Evolutionary conservation across 139 green algal genomes (phyloP).

Genomic region (Closterium sp.): DNA sequence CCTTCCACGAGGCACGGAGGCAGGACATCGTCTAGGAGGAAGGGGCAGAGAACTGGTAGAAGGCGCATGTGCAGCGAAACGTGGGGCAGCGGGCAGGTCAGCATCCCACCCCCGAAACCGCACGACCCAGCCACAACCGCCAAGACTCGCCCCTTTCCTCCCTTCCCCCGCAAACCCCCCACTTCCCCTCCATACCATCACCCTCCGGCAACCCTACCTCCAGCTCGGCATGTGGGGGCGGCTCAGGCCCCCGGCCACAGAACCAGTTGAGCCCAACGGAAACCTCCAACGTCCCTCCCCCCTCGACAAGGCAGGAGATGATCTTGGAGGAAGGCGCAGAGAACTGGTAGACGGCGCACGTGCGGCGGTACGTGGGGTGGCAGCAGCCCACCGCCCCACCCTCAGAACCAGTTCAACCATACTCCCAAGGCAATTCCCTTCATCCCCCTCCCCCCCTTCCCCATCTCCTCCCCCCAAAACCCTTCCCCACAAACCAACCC

Average conservation of each 20-base stretch:
- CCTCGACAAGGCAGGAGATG: conserved; percentile 48
- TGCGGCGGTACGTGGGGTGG: conserved; percentile 1
- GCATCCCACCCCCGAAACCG: too few relatives aligned
- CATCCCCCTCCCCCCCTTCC: too few relatives aligned
- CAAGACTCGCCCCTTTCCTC: too few relatives aligned
- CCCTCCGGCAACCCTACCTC: conserved; percentile 54
- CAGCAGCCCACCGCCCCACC: too few relatives aligned
- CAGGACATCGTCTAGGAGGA: not conserved
- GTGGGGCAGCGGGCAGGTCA: not conserved
- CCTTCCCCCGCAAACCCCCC: too few relatives aligned
- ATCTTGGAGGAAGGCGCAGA: not conserved
- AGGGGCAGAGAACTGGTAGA: conserved; percentile 2
- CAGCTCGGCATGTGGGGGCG: conserved; percentile 37
- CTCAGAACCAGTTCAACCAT: too few relatives aligned
- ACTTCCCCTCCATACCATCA: not conserved
- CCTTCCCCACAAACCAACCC: not conserved
- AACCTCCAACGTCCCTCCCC: conserved; percentile 72
- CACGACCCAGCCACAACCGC: too few relatives aligned
- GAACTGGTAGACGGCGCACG: conserved; percentile 7
- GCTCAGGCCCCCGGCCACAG: conserved; percentile 44
- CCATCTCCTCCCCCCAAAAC: too few relatives aligned
- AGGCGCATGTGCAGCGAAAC: not conserved
- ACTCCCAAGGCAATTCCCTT: too few relatives aligned
- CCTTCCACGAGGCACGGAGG: conserved; percentile 57
- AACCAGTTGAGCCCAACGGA: conserved; percentile 82